phyloP scores from a whole-genome alignment of 2,329 filamentous ascomycete genomes.

The Penicillium sp. region DNA sequence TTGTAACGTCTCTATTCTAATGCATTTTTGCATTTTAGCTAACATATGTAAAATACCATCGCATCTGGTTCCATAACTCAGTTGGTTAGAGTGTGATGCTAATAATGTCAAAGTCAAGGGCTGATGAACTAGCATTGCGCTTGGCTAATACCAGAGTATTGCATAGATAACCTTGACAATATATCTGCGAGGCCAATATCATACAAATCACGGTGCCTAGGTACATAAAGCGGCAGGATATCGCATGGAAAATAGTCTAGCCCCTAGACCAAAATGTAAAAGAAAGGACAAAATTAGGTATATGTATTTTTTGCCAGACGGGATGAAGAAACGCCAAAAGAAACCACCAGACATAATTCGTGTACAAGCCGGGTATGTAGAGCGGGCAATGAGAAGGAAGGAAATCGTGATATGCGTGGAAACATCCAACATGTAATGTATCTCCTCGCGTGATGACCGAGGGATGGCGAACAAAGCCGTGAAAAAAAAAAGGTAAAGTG shows the following conservation, averaged over 20 bases:
- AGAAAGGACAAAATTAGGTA: constrained; percentile 3
- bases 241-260: background rate
- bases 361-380: constrained; percentile 4
- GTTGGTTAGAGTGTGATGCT: no score
- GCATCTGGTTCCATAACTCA: no score
- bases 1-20: background rate
- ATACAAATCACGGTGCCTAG: background rate
- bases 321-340: constrained; percentile 1
- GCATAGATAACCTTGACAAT: background rate
- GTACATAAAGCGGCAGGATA: background rate
- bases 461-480: background rate
- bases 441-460: background rate
- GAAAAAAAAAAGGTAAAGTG: no score
- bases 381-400: background rate
- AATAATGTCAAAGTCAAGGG: no score
- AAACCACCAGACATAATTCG: constrained; percentile 3
- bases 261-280: background rate
- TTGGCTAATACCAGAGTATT: no score
- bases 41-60: no score
- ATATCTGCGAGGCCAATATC: background rate
- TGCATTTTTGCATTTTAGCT: no score
- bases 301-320: constrained; percentile 3
- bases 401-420: constrained; percentile 2
- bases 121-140: no score
- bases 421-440: background rate